A percentile compares a stretch with the other conserved stretches of the same genome.
Evolutionary conservation across 306 rosid genomes (phyloP).

Genomic region (Canavalia ensiformis): DNA sequence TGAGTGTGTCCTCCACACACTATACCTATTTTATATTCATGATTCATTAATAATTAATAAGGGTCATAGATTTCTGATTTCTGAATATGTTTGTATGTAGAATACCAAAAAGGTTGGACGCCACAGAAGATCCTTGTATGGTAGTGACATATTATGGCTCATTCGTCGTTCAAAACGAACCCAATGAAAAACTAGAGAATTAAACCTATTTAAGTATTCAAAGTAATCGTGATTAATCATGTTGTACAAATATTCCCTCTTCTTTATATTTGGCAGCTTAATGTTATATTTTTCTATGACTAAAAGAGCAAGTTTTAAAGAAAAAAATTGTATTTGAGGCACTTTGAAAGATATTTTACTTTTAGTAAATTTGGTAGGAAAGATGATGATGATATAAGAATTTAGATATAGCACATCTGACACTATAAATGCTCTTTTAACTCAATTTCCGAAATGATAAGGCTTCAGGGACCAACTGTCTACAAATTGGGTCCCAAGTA

Average conservation of each 20-base stretch:
- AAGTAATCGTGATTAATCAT: background rate
- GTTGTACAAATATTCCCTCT: background rate
- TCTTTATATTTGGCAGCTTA: background rate
- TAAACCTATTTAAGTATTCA: background rate
- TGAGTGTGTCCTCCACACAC: slow-evolving; percentile 35
- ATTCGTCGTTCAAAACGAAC: slow-evolving; percentile 61
- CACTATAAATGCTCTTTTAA: slow-evolving; percentile 13
- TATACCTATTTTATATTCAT: background rate
- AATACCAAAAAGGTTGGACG: slow-evolving; percentile 56
- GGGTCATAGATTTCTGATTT: slow-evolving; percentile 7
- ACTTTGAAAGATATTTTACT: background rate
- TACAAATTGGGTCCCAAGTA: background rate
- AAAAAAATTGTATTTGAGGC: slow-evolving; percentile 9
- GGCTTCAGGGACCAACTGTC: background rate
- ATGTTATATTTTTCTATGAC: background rate
- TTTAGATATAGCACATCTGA: background rate
- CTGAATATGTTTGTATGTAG: slow-evolving; percentile 48
- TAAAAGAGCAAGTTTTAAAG: background rate
- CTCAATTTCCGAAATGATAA: background rate
- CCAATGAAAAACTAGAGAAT: slow-evolving; percentile 43
- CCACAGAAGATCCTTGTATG: slow-evolving; percentile 61
- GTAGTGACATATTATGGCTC: slow-evolving; percentile 66
- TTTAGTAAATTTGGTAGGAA: background rate
- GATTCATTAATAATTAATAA: slow-evolving; percentile 4
- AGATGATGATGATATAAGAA: background rate